Base-by-base conservation (phyloP, 148 eudicot genomes). In the Rhododendron simsii region DNA sequence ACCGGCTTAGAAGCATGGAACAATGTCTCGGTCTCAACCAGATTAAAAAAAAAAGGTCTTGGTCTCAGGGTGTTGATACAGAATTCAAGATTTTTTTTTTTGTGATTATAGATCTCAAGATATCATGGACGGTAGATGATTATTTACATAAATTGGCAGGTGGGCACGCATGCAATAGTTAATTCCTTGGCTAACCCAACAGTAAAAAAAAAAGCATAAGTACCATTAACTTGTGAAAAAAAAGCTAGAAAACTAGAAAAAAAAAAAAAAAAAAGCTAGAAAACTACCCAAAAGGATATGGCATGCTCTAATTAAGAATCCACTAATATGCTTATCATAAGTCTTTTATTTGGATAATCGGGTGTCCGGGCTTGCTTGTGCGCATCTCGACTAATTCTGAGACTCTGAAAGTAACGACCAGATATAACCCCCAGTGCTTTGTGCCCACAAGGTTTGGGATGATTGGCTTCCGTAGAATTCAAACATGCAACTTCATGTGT, bases 81-180 rank as follows among this genome's bases (percentile, higher is more conserved):
- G 26, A 59, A 21, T 20, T 55, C 61, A 4, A 55, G 61, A 55
- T 55, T 4, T 55, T 55, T 16, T 4, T 55, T 3, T 4, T 15
- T 55, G 6, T 30, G 35, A 4, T 18, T 16, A 53, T 53, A 55
- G 61, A 16, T 0, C 61, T 84, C 4, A 26, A 44, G 44, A 14
- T 28, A 84, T 86, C 76, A 83, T 78, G 33, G 71, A 44, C 48
- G 44, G 69, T 23, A 14, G 75, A 85, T 82, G 81, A 84, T n/a
- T 18, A 53, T 74, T 47, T 55, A 2, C 20, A 37, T 33, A 15
- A 16, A 44, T 47, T 55, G 75, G 80, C 57, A 28, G 75, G 13
- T 87, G 83, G 80, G 80, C 51, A 87, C 85, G 90, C 88, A 90
- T 90, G 90, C 88, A 86, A 84, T 86, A 33, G 33, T n/a, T 59